These are phyloP conservation scores for Tinospora cordifolia DNA, from an alignment of 164 flowering plant genomes.

Conservation along the genomic window DNA sequence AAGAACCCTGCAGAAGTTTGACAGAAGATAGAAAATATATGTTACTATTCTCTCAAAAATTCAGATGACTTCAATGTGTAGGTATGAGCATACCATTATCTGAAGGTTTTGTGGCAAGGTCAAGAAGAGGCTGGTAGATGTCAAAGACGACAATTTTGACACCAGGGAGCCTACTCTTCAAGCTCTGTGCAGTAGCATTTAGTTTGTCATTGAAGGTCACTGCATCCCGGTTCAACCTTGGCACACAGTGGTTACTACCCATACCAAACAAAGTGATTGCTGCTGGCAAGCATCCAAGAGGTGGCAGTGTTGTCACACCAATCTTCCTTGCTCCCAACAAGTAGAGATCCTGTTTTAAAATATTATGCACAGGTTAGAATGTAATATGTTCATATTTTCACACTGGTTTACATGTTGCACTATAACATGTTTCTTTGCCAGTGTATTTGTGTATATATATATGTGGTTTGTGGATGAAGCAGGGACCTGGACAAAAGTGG, in stretches of 20 bases:
- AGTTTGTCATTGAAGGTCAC: slow-evolving; percentile 60
- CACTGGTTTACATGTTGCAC: background rate
- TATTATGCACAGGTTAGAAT: background rate
- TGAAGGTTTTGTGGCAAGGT: slow-evolving; percentile 51
- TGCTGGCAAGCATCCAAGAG: slow-evolving; percentile 88
- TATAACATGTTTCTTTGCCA: slow-evolving; percentile 1
- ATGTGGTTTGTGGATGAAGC: background rate
- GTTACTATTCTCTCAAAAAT: background rate
- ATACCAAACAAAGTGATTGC: slow-evolving; percentile 70
- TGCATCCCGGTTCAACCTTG: slow-evolving; percentile 58
- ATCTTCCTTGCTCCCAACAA: slow-evolving; percentile 68
- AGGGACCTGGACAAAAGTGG: slow-evolving; percentile 53
- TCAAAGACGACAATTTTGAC: slow-evolving; percentile 73
- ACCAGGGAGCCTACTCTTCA: slow-evolving; percentile 36
- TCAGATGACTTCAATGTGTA: background rate
- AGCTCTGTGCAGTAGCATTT: slow-evolving; percentile 37
- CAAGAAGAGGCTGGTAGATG: slow-evolving; percentile 72
- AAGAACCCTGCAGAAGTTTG: slow-evolving; percentile 45
- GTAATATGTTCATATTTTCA: background rate
- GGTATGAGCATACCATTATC: slow-evolving; percentile 40
- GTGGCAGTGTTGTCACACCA: slow-evolving; percentile 75
- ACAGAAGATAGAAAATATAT: background rate
- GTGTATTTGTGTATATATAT: too few species aligned
- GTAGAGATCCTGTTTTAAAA: slow-evolving; percentile 49
- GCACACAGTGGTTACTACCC: slow-evolving; percentile 57